Evolutionary conservation across 163 green algal genomes (phyloP), one percentile per base, ranked within the genome.

Genomic region (Scenedesmus sp.): DNA sequence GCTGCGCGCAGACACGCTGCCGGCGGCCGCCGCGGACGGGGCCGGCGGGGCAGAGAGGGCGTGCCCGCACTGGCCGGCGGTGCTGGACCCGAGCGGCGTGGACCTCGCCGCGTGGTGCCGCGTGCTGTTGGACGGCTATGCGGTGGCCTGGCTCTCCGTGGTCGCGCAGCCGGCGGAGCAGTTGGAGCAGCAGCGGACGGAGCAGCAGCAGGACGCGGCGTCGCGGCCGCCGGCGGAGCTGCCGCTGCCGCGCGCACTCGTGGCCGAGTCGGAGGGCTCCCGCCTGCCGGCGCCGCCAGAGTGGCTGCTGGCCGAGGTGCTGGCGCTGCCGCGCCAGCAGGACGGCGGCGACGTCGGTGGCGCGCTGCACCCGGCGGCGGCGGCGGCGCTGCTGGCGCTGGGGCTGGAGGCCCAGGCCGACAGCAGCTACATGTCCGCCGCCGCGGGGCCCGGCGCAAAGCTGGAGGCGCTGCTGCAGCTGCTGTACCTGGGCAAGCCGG

Each of bases 401-500:
- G 45, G 54, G 9, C 45, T 78, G 15, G 70, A 67, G n/a, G 33
- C 4, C 2, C 36, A 51, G 1, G 9, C 44, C 14, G 42, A 14
- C 39, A 60, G 54, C 33, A 17, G 70, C 24, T 78, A 67, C 39
- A 67, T 67, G 70, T 53, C 58, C 48, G 6, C 13, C 28, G 33
- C 58, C 28, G 31, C 18, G 1, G n/a, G 54, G 26, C 45, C 70
- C 2, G 17, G 11, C 13, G n/a, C n/a, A n/a, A 63, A 70, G 70
- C 33, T 78, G 9, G 44, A 67, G 24, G 70, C 73, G 4, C 4
- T 60, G 28, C 20, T 81, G 15, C 36, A 74, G 48, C 33, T 66
- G 31, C n/a, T 74, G 47, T 81, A 66, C 39, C 29, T 81, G 28
- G 60, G 48, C 44, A 70, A 78, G 51, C 57, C 70, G 11, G 42